phyloP scores from a whole-genome alignment of 495 filamentous ascomycete species.

The Penicillium alfredii region DNA sequence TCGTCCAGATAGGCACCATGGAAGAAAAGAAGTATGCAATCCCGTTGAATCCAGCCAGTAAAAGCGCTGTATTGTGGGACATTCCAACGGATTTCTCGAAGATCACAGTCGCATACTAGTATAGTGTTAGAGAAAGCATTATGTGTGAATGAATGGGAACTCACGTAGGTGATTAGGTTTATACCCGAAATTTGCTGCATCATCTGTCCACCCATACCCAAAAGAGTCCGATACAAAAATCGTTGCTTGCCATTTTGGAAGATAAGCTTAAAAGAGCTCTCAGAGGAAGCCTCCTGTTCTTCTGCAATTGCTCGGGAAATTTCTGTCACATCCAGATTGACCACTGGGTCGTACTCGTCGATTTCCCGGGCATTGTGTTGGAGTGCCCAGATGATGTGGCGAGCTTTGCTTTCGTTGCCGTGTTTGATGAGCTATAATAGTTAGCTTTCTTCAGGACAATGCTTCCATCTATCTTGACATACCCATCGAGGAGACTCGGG shows the following conservation, averaged over 20 bases:
- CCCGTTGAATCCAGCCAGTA: slow-evolving; percentile 44
- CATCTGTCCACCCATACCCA: slow-evolving; percentile 38
- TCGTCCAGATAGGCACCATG: slow-evolving; percentile 45
- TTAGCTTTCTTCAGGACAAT: too few relatives aligned
- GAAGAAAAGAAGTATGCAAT: slow-evolving; percentile 44
- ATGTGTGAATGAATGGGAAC: slow-evolving; percentile 1
- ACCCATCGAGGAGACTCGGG: slow-evolving; percentile 51
- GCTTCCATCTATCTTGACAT: too few relatives aligned
- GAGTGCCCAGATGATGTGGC: slow-evolving; percentile 28
- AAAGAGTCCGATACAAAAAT: slow-evolving; percentile 26
- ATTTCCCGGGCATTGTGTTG: slow-evolving; percentile 27
- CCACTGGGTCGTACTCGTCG: slow-evolving; percentile 19
- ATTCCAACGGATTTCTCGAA: slow-evolving; percentile 33
- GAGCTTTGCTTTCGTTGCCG: slow-evolving; percentile 24
- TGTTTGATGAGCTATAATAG: slow-evolving; percentile 27
- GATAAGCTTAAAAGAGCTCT: slow-evolving; percentile 25
- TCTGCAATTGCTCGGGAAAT: slow-evolving; percentile 27
- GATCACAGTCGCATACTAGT: slow-evolving; percentile 32
- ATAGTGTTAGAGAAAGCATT: slow-evolving; percentile 1
- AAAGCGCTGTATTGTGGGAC: slow-evolving; percentile 35
- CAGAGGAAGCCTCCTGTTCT: slow-evolving; percentile 21
- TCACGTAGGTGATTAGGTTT: slow-evolving; percentile 40
- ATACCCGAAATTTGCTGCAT: slow-evolving; percentile 44
- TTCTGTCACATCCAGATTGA: slow-evolving; percentile 23
- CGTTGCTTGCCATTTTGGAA: slow-evolving; percentile 35